phyloP scores from a whole-genome alignment of 306 rosid species.

The Glycine tomentella region DNA sequence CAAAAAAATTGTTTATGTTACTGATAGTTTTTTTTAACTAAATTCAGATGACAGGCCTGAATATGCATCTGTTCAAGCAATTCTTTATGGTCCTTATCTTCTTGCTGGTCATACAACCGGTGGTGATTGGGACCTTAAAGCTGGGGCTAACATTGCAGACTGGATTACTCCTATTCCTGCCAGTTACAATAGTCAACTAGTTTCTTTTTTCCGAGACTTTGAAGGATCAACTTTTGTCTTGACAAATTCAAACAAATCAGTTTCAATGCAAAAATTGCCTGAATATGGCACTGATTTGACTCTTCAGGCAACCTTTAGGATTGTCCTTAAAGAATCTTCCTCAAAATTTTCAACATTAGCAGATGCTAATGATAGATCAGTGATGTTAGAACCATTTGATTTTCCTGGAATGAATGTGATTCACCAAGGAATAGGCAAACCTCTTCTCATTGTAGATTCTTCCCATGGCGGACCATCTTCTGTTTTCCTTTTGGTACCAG shows the following conservation, averaged over 20 bases:
- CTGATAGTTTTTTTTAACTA: slow-evolving; percentile 43
- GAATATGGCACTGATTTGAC: slow-evolving; percentile 60
- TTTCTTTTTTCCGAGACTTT: slow-evolving; percentile 59
- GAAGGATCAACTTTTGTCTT: slow-evolving; percentile 54
- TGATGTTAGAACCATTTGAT: slow-evolving; percentile 74
- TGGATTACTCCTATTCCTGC: slow-evolving; percentile 81
- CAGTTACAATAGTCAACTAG: slow-evolving; percentile 57
- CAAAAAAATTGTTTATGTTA: neutral
- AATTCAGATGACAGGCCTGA: slow-evolving; percentile 81
- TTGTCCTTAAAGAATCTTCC: slow-evolving; percentile 52
- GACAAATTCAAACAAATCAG: slow-evolving; percentile 61
- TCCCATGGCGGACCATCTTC: slow-evolving; percentile 43
- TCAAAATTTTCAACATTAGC: slow-evolving; percentile 26
- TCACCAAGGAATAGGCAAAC: slow-evolving; percentile 55
- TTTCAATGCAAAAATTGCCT: slow-evolving; percentile 61
- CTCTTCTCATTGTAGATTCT: slow-evolving; percentile 54
- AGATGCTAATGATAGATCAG: slow-evolving; percentile 50
- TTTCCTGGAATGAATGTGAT: slow-evolving; percentile 75
- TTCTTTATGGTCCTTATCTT: slow-evolving; percentile 82
- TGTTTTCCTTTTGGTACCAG: slow-evolving; percentile 59
- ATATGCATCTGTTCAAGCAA: slow-evolving; percentile 71
- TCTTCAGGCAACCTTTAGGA: slow-evolving; percentile 73
- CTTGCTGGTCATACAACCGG: slow-evolving; percentile 69
- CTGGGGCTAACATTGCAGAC: slow-evolving; percentile 38
- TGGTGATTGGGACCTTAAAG: slow-evolving; percentile 61